Percentiles rank a stretch among this genome's conserved stretches.
Conservation (phyloP, 176 grass and related monocot genomes). For the Oropetium thomaeum region DNA sequence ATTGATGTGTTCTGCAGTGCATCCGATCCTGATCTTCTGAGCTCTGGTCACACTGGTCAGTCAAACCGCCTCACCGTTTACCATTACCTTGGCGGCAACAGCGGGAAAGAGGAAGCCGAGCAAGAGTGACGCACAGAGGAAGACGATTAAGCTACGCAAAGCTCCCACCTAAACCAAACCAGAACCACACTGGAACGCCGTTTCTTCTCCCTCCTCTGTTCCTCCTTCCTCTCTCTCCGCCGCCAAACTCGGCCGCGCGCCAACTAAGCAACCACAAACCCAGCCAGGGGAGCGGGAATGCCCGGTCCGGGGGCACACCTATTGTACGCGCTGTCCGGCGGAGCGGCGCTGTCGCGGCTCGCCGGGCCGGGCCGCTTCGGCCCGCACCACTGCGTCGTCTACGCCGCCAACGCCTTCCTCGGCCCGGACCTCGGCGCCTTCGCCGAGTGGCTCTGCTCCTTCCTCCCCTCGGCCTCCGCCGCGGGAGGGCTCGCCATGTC, state of each 20-base stretch:
- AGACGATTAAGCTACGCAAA: slow-evolving; percentile 1
- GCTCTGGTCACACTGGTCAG: neutral
- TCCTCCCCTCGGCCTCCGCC: slow-evolving; percentile 3
- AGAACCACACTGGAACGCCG: neutral
- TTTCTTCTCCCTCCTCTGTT: neutral
- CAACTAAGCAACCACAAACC: neutral
- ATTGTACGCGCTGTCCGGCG: slow-evolving; percentile 74
- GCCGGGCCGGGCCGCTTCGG: slow-evolving; percentile 54
- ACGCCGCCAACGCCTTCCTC: slow-evolving; percentile 85
- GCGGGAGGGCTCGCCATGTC: slow-evolving; percentile 58
- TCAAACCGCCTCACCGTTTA: slow-evolving; percentile 28
- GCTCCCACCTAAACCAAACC: neutral
- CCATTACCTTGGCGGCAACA: neutral
- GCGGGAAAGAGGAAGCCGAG: neutral
- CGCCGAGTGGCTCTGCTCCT: slow-evolving; percentile 82
- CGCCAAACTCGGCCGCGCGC: neutral
- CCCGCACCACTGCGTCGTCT: slow-evolving; percentile 79
- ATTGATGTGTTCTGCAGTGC: too few species aligned
- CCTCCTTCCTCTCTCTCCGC: neutral
- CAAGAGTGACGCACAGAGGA: neutral
- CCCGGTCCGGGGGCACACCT: slow-evolving; percentile 86
- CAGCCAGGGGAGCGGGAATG: slow-evolving; percentile 40
- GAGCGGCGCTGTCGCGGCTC: slow-evolving; percentile 54
- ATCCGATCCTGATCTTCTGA: too few species aligned
- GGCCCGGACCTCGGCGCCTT: slow-evolving; percentile 90